Evolutionary conservation across 495 filamentous ascomycete species (phyloP).

Genomic region (Aspergillus steynii): DNA sequence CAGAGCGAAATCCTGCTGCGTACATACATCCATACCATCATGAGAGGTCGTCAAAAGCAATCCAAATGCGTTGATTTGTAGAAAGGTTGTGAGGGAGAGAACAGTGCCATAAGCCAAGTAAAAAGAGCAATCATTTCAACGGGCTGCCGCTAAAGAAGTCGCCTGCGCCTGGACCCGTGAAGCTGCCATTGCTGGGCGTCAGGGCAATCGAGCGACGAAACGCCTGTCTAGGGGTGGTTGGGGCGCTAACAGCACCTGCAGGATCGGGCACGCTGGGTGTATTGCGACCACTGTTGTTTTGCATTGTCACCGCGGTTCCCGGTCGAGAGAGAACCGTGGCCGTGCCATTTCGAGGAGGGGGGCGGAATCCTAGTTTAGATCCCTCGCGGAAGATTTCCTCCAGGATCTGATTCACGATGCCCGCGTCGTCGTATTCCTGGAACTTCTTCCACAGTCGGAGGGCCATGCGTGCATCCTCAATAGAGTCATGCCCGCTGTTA

Average conservation of each 20-base stretch:
- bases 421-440: slow-evolving; percentile 81
- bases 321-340: slow-evolving; percentile 42
- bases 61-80: slow-evolving; percentile 6
- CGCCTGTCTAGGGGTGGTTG: slow-evolving; percentile 44
- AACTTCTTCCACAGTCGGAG: slow-evolving; percentile 89
- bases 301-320: slow-evolving; percentile 46
- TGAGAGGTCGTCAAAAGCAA: background rate
- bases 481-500: slow-evolving; percentile 71
- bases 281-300: slow-evolving; percentile 45
- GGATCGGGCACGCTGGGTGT: slow-evolving; percentile 43
- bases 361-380: slow-evolving; percentile 69
- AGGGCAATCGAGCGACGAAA: slow-evolving; percentile 48
- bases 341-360: slow-evolving; percentile 53
- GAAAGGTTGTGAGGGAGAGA: background rate
- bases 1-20: background rate
- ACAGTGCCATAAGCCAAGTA: background rate
- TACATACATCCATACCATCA: background rate
- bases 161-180: slow-evolving; percentile 39
- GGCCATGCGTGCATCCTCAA: slow-evolving; percentile 90
- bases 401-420: slow-evolving; percentile 70
- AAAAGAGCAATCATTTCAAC: slow-evolving; percentile 29
- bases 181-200: slow-evolving; percentile 49
- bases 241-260: slow-evolving; percentile 33
- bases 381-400: slow-evolving; percentile 80
- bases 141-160: slow-evolving; percentile 49